Base-by-base conservation (phyloP, 83 land plant species). In the Picea abies region DNA sequence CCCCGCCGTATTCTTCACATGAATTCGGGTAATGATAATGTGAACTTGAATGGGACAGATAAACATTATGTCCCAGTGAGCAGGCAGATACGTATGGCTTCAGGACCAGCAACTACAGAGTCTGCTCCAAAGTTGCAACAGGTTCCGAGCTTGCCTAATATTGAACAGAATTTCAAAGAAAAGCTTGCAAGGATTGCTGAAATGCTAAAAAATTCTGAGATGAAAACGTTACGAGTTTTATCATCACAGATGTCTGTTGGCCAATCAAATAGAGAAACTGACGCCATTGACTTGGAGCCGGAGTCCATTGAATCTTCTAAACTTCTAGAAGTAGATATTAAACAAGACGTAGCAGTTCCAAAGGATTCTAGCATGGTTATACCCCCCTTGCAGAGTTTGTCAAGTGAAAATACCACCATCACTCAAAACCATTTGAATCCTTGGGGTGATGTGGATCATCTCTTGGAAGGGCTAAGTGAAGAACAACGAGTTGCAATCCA, bases 381-480 rank as follows among this genome's bases (percentile, higher is more conserved):
- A n/a, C 49, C 47, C 41, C 22, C 75, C 17, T 47, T 11, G 3
- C 72, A 47, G 39, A 26, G 78, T 37, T 23, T 71, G 9, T 5
- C 79, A 78, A 87, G 79, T 77, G 84, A 72, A 63, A 69, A 41
- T 20, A 75, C 44, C 5, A 56, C 64, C 39, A 81, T 15, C 29
- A 11, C 83, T 1, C 63, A 66, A 81, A 89, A 79, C 78, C 72
- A 82, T 52, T 62, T 23, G 77, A 83, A 83, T 66, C 84, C 83
- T 3, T 94, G 94, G 98, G 92, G 90, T 44, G 95, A 92, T 84
- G 81, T 94, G 84, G 96, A 93, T 60, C 92, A 93, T 83, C 77
- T 98, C 39, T 76, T 98, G 67, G 94, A 90, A 70, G 91, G 89
- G 39, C 89, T 87, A 79, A 90, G 89, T 88, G 99, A 98, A 75